Evolutionary conservation across 2,329 filamentous ascomycete species (phyloP).

Genomic region (Aspergillus sojae): DNA sequence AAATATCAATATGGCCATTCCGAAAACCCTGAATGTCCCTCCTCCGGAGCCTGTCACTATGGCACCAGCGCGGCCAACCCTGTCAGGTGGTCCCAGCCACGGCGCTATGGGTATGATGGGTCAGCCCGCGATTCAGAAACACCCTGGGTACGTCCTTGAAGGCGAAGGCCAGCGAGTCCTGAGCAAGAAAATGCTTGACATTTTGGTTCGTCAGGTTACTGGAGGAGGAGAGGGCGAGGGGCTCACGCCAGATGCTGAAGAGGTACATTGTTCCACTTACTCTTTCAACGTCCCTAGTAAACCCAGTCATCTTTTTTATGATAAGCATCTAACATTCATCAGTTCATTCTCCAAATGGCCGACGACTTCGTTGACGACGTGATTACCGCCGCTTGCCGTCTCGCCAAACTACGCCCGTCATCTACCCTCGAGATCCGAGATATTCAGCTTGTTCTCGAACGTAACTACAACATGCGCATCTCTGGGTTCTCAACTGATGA

Average conservation of each 20-base stretch:
- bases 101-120: conserved; percentile 80
- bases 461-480: conserved; percentile 87
- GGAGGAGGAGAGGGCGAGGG: conserved; percentile 76
- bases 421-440: conserved; percentile 88
- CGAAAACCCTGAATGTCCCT: conserved; percentile 74
- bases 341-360: conserved; percentile 86
- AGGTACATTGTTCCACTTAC: conserved; percentile 61
- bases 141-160: conserved; percentile 83
- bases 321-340: conserved; percentile 13
- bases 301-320: neutral
- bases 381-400: conserved; percentile 80
- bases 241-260: conserved; percentile 90
- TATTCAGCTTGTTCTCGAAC: conserved; percentile 79
- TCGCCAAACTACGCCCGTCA: conserved; percentile 89
- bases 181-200: conserved; percentile 97
- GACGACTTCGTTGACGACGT: conserved; percentile 96
- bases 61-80: conserved; percentile 75
- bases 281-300: conserved; percentile 4
- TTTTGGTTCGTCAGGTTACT: conserved; percentile 90
- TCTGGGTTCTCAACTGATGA: conserved; percentile 95
- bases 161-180: conserved; percentile 89
- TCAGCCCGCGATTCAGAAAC: conserved; percentile 80
- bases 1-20: conserved; percentile 74
- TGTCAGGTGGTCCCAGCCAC: conserved; percentile 74
- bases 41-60: conserved; percentile 75